Evolutionary conservation across 1,139 yeast genomes (phyloP).

Genomic region (Pichia sp.): DNA sequence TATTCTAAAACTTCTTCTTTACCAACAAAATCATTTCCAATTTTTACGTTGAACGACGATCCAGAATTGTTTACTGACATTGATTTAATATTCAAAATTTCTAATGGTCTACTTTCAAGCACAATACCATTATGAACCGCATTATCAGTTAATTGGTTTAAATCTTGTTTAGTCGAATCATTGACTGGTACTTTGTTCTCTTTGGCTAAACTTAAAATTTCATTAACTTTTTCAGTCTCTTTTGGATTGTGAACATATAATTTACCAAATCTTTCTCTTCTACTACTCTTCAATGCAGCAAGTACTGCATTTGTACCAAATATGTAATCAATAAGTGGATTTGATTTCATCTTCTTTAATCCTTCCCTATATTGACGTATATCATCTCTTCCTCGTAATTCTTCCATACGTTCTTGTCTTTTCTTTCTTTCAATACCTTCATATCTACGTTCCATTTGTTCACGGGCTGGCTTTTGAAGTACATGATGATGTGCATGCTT

Average conservation of each 20-base stretch:
- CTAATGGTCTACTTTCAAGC: conserved; percentile 57
- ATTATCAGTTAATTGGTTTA: conserved; percentile 56
- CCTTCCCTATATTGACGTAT: conserved; percentile 8
- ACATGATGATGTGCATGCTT: conserved; percentile 59
- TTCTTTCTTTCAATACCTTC: conserved; percentile 10
- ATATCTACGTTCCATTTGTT: conserved; percentile 8
- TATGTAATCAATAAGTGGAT: conserved; percentile 59
- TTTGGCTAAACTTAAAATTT: conserved; percentile 43
- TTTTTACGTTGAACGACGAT: conserved; percentile 31
- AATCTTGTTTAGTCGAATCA: conserved; percentile 41
- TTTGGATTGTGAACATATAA: conserved; percentile 44
- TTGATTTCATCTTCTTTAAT: conserved; percentile 16
- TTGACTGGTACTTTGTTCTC: conserved; percentile 27
- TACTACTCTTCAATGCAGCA: conserved; percentile 58
- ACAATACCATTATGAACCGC: conserved; percentile 84
- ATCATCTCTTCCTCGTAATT: conserved; percentile 2
- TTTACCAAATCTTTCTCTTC: conserved; percentile 47
- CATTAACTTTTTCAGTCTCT: conserved; percentile 26
- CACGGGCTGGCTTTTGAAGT: conserved; percentile 28
- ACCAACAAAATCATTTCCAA: conserved; percentile 12
- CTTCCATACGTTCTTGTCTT: conserved; percentile 7
- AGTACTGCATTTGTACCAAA: conserved; percentile 74
- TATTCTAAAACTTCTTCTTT: neutral
- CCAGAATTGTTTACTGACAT: conserved; percentile 32
- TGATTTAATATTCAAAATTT: conserved; percentile 37